phyloP scores from a whole-genome alignment of 257 asterid species.

The Solanum peruvianum region DNA sequence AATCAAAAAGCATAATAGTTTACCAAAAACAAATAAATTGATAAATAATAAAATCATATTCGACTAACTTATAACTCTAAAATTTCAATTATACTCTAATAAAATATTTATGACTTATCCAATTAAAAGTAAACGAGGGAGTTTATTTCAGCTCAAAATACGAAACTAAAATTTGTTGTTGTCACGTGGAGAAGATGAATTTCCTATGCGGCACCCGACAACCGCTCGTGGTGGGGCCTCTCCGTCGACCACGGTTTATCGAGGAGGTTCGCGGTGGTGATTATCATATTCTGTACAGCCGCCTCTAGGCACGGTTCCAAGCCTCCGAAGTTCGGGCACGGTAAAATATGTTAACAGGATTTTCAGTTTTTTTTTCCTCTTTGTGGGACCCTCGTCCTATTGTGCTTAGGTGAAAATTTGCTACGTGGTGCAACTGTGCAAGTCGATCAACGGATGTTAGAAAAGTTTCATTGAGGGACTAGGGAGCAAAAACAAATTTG shows the following conservation, averaged over 20 bases:
- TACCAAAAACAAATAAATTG: too few relatives aligned
- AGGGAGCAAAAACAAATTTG: not conserved
- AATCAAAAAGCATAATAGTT: too few relatives aligned
- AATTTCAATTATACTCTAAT: too few relatives aligned
- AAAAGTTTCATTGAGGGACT: not conserved
- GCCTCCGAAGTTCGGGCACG: conserved; percentile 27
- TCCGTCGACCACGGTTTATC: not conserved
- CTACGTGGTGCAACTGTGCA: not conserved
- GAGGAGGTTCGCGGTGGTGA: not conserved
- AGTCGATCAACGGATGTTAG: not conserved
- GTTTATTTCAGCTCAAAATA: not conserved
- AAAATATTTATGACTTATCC: too few relatives aligned
- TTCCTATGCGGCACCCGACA: conserved; percentile 49
- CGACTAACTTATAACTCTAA: rapidly evolving
- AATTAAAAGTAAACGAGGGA: too few relatives aligned
- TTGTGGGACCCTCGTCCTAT: not conserved
- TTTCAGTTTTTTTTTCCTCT: not conserved
- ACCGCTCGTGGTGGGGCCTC: conserved; percentile 55
- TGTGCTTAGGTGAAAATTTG: not conserved
- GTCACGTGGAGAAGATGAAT: conserved; percentile 35
- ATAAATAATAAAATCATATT: too few relatives aligned
- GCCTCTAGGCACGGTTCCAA: conserved; percentile 59
- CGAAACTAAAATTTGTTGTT: not conserved
- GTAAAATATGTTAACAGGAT: not conserved
- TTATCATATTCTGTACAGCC: conserved; percentile 11